Conservation (phyloP, 371 early-diverging fungal species). For the Mucor racemosus region DNA sequence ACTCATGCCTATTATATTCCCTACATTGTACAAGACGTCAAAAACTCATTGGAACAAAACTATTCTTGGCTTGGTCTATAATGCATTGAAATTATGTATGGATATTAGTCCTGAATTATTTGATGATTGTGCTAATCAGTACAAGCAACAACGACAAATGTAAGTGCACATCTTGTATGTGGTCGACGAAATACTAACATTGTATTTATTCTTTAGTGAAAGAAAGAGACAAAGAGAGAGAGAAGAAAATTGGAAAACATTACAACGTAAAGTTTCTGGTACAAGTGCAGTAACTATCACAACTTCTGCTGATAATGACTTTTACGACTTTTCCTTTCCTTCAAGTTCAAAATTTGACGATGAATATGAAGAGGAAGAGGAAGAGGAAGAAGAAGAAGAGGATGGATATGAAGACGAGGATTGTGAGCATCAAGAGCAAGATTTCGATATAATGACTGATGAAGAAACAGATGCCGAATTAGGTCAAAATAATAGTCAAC, state of each 20-base stretch:
- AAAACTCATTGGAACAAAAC: constrained; percentile 98
- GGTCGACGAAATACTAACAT: background rate
- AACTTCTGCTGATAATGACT: constrained; percentile 16
- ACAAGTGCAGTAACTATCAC: constrained; percentile 38
- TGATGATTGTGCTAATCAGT: constrained; percentile 89
- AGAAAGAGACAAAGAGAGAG: constrained; percentile 84
- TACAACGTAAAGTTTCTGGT: constrained; percentile 66
- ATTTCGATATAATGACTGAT: constrained; percentile 37
- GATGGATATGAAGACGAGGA: constrained; percentile 25
- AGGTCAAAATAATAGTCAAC: constrained; percentile 22
- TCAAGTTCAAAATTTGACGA: constrained; percentile 31
- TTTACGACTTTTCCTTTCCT: constrained; percentile 34
- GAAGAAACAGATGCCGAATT: constrained; percentile 32
- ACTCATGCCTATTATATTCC: constrained; percentile 93
- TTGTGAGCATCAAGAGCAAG: constrained; percentile 27
- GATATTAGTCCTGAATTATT: constrained; percentile 92
- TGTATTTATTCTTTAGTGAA: constrained; percentile 57
- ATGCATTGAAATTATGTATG: constrained; percentile 94
- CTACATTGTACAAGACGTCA: constrained; percentile 88
- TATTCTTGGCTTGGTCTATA: constrained; percentile 92
- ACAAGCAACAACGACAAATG: constrained; percentile 82
- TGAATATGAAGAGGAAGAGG: background rate
- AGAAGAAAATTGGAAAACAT: constrained; percentile 83
- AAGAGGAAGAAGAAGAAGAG: constrained; percentile 23
- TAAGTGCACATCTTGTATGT: constrained; percentile 42